Evolutionary conservation across 1,139 yeast genomes (phyloP).

Genomic region (Scheffersomyces titani): DNA sequence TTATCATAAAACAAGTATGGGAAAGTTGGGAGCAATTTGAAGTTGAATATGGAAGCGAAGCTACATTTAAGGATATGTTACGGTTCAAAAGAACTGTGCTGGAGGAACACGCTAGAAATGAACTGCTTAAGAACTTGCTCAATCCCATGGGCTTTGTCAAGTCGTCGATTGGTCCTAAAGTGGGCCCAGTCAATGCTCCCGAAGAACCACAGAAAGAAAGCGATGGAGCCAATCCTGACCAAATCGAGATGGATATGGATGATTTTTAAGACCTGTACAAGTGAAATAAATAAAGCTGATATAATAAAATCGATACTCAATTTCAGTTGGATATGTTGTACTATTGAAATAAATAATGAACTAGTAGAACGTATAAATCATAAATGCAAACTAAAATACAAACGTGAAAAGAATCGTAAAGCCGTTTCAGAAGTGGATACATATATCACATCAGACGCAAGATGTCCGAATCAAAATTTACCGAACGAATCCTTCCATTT

Average conservation of each 20-base stretch:
- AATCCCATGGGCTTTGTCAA: slow-evolving; percentile 62
- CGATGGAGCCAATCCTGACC: slow-evolving; percentile 56
- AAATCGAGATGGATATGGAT: slow-evolving; percentile 60
- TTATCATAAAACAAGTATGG: slow-evolving; percentile 47
- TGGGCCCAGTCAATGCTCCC: slow-evolving; percentile 7
- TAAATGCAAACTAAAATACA: slow-evolving; percentile 1
- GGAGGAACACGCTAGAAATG: slow-evolving; percentile 36
- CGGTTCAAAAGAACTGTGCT: slow-evolving; percentile 49
- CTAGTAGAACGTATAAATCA: not conserved
- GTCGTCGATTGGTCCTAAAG: slow-evolving; percentile 15
- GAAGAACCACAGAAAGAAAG: slow-evolving; percentile 5
- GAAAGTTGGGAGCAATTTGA: slow-evolving; percentile 74
- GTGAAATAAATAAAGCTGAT: not conserved
- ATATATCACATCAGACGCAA: not conserved
- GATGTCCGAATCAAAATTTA: slow-evolving; percentile 3
- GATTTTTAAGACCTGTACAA: not conserved
- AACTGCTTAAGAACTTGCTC: slow-evolving; percentile 22
- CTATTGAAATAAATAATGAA: slow-evolving; percentile 6
- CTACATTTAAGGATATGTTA: slow-evolving; percentile 74
- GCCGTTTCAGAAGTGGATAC: not conserved
- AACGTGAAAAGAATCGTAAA: not conserved
- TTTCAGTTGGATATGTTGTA: slow-evolving; percentile 4
- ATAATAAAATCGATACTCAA: not conserved
- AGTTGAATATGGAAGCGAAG: slow-evolving; percentile 66
- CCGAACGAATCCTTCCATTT: slow-evolving; percentile 38